Base-by-base conservation (phyloP, 495 filamentous ascomycete species). In the Cudoniella acicularis region DNA sequence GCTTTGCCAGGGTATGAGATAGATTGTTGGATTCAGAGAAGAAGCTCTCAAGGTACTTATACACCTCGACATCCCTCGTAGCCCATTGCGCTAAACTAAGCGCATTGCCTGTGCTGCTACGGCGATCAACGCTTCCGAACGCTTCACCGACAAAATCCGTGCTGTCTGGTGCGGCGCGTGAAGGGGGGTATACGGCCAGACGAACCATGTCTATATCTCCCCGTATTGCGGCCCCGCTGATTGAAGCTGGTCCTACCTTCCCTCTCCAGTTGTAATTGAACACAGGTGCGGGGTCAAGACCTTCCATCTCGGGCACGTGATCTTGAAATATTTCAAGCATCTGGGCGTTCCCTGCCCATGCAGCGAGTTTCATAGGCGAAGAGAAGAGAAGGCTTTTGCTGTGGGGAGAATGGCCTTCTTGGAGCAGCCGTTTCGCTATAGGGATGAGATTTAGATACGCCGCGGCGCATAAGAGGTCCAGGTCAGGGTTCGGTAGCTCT, bases 351-450 rank as follows among this genome's bases (percentile, higher is more conserved):
- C 63, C 63, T 17, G 54, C 54, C 21, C 36, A 52, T 30, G 63
- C 63, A 40, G 63, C 63, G 27, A 65, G 41, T 43, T 54, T 10
- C 58, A 61, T 65, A 6, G 63, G 54, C 30, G 58, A 59, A 6
- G 54, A 23, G 49, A 65, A 65, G 20, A 62, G 47, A 25, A 52
- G 11, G 18, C 41, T 51, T 10, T 61, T 1, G 22, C 36, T 27
- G 8, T 40, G 42, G 3, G 63, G 63, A 20, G 49, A 54, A 46
- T 47, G 46, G 17, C 54, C 57, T 42, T 64, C 59, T 22, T 40
- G 16, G 16, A 65, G 47, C 27, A 65, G 24, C n/a, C 40, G 23
- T 27, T 61, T 54, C 16, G 59, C 63, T 10, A 65, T 24, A 46
- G 55, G 45, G 11, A 58, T 49, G n/a, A 47, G 18, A 36, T 57